Conservation (phyloP, 495 filamentous ascomycete species). For the Xylaria acuta region DNA sequence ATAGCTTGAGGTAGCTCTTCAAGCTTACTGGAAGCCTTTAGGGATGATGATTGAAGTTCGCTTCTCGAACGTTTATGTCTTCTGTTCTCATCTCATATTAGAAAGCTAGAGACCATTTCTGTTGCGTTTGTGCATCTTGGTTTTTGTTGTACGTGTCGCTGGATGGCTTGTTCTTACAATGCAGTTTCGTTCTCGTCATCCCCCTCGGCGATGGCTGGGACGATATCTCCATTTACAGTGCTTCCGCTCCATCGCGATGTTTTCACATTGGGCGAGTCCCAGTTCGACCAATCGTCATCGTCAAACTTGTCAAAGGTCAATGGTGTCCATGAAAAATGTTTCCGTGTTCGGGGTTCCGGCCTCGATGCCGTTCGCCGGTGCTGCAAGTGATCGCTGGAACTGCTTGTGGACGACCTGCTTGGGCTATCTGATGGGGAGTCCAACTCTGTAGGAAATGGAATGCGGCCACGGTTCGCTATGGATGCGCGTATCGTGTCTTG, state of each 20-base stretch:
- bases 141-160: background rate
- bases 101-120: constrained; percentile 24
- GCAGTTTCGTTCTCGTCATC: constrained; percentile 45
- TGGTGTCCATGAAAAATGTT: constrained; percentile 56
- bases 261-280: constrained; percentile 64
- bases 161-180: constrained; percentile 46
- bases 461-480: constrained; percentile 35
- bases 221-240: constrained; percentile 54
- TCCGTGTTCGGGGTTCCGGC: constrained; percentile 40
- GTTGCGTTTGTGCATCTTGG: background rate
- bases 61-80: constrained; percentile 40
- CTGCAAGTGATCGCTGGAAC: constrained; percentile 36
- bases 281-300: constrained; percentile 76
- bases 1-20: constrained; percentile 68
- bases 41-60: constrained; percentile 44
- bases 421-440: constrained; percentile 33
- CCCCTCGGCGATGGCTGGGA: constrained; percentile 46
- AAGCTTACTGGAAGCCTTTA: constrained; percentile 44
- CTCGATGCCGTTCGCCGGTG: constrained; percentile 34
- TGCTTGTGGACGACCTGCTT: constrained; percentile 32
- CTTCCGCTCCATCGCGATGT: constrained; percentile 58
- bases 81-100: constrained; percentile 30
- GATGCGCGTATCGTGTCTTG: constrained; percentile 49
- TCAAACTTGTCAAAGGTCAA: constrained; percentile 58
- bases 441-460: constrained; percentile 33